phyloP scores from a whole-genome alignment of 1,139 yeast species.

The Sporopachydermia cereana region DNA sequence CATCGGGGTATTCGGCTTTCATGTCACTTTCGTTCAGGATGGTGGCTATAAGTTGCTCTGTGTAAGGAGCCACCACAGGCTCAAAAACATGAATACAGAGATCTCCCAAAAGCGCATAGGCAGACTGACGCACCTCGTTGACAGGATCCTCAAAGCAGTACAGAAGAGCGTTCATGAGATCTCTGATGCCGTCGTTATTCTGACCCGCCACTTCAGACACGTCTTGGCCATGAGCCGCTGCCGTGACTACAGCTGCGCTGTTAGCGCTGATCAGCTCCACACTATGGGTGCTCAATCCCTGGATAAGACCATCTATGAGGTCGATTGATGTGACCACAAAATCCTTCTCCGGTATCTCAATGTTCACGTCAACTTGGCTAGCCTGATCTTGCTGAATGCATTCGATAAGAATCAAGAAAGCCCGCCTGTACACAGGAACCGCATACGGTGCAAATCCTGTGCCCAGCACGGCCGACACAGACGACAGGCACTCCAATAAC shows the following conservation, averaged over 20 bases:
- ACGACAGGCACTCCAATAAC: conserved; percentile 80
- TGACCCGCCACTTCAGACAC: conserved; percentile 12
- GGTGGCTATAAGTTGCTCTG: conserved; percentile 43
- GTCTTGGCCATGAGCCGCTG: conserved; percentile 12
- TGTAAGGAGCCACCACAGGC: conserved; percentile 40
- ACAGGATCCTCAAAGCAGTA: conserved; percentile 66
- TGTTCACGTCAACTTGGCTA: conserved; percentile 51
- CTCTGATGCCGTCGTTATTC: conserved; percentile 20
- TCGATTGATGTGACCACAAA: conserved; percentile 84
- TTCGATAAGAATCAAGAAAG: conserved; percentile 53
- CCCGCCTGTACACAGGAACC: conserved; percentile 74
- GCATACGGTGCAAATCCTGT: conserved; percentile 85
- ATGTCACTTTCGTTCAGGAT: conserved; percentile 6
- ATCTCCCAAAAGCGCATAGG: conserved; percentile 86
- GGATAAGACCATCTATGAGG: conserved; percentile 81
- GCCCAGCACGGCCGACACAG: conserved; percentile 80
- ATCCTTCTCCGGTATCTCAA: conserved; percentile 82
- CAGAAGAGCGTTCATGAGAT: conserved; percentile 53
- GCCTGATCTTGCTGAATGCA: conserved; percentile 60
- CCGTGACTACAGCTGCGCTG: conserved; percentile 6
- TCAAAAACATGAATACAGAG: conserved; percentile 55
- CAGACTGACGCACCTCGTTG: conserved; percentile 85
- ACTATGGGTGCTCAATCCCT: conserved; percentile 65
- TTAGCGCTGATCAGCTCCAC: conserved; percentile 41
- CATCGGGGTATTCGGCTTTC: conserved; percentile 23